Conservation (phyloP, 2,329 filamentous ascomycete species). For the Aureobasidium pullulans region DNA sequence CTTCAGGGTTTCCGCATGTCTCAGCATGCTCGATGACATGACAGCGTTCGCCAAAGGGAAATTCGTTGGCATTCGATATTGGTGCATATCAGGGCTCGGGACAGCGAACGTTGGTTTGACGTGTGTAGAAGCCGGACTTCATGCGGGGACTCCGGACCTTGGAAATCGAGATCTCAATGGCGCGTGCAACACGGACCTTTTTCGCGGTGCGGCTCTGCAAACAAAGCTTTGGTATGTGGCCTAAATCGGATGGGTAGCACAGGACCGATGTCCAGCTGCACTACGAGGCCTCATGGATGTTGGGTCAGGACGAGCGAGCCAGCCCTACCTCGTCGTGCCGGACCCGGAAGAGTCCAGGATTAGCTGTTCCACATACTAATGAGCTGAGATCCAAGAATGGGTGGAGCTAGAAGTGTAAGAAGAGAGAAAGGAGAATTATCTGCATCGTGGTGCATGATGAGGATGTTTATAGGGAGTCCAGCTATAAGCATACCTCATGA, state of each 20-base stretch:
- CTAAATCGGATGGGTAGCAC: neutral
- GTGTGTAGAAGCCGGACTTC: slow-evolving; percentile 7
- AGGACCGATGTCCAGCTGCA: neutral
- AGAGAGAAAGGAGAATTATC: neutral
- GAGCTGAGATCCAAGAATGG: neutral
- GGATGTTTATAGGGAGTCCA: neutral
- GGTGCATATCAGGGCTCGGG: neutral
- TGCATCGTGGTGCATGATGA: neutral
- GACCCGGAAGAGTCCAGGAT: neutral
- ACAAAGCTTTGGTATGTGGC: neutral
- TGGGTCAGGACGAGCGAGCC: neutral
- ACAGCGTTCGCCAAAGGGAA: neutral
- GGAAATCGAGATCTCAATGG: neutral
- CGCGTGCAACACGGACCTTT: neutral
- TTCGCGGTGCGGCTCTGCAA: slow-evolving; percentile 3
- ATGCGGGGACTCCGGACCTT: slow-evolving; percentile 11
- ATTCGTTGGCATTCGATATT: neutral
- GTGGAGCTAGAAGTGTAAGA: neutral
- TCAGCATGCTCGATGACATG: neutral
- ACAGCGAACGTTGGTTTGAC: neutral
- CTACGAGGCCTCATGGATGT: neutral
- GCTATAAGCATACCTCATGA: neutral
- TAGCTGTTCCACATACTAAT: neutral
- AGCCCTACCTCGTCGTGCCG: neutral
- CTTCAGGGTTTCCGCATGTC: slow-evolving; percentile 7